Base-by-base conservation (phyloP, 1,284 basidiomycete genomes). In the Leccinum solheimii region DNA sequence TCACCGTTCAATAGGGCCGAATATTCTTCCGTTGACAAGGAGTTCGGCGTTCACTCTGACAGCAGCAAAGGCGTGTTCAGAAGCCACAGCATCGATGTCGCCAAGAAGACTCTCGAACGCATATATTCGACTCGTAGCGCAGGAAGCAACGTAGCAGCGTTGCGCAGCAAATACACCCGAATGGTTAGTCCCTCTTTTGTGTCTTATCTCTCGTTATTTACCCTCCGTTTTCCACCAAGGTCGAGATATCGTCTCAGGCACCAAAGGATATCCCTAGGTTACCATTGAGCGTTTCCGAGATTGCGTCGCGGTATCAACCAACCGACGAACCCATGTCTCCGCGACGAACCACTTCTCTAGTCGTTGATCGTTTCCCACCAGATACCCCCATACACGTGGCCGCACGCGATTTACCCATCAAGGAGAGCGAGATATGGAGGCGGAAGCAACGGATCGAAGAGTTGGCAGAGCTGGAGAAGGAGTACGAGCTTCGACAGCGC, bases 281-380 rank as follows among this genome's bases (percentile, higher is more conserved):
- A 27, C 83, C 86, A 0, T 83, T 83, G 57, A 90, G 85, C 56
- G 89, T 91, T 14, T 81, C 81, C 7, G 81, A 85, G 63, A 75
- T 91, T n/a, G 87, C 88, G 2, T 82, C 80, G 50, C 83, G 83
- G 40, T 91, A 89, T 67, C 81, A 85, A 64, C 70, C 80, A 5
- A 60, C 68, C 3, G 81, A 81, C 14, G 69, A 72, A n/a, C 76
- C 77, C 27, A 65, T 71, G 38, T 78, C 78, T 9, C 73, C 78
- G 30, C 72, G 75, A 30, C 27, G 21, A 48, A 63, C 75, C 3
- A 57, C 62, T 19, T 80, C 77, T 5, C 78, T 77, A 3, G 65
- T 63, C 10, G 56, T 65, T 43, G 75, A 78, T 52, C 66, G 63
- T 26, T 66, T 72, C 55, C 60, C 55, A 23, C 45, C 59, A 3